A percentile compares a stretch with the other conserved stretches of the same genome.
Conservation (phyloP, 2,329 filamentous ascomycete species). For the Colletotrichum phormii region DNA sequence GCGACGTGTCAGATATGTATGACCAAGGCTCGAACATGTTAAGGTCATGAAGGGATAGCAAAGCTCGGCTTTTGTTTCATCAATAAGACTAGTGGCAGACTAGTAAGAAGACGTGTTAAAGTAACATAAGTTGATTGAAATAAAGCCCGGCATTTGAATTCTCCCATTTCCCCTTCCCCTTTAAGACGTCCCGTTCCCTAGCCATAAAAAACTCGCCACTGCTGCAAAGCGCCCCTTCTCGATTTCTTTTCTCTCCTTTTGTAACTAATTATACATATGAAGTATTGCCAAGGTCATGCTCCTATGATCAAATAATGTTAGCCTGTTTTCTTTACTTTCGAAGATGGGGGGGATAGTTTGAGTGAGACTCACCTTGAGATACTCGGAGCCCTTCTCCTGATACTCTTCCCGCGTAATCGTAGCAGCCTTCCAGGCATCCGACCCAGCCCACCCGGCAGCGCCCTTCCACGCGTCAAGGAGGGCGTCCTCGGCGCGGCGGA, state of each 20-base stretch:
- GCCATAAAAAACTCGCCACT: background rate
- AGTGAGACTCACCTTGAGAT: slow-evolving; percentile 77
- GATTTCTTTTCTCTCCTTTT: background rate
- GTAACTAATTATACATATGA: slow-evolving; percentile 58
- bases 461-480: slow-evolving; percentile 93
- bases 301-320: slow-evolving; percentile 51
- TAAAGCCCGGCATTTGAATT: background rate
- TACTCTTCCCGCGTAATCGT: slow-evolving; percentile 86
- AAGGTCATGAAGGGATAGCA: background rate
- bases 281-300: slow-evolving; percentile 74
- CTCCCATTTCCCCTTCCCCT: background rate
- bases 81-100: background rate
- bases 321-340: background rate
- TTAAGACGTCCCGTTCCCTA: background rate
- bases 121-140: background rate
- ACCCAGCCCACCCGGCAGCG: slow-evolving; percentile 85
- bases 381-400: slow-evolving; percentile 90
- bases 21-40: background rate
- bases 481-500: slow-evolving; percentile 81
- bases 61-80: background rate
- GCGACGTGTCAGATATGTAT: too few species aligned
- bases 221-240: background rate
- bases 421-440: slow-evolving; percentile 68
- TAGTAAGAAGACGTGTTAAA: background rate
- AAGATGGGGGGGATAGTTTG: background rate